Evolutionary conservation across 2,329 filamentous ascomycete species (phyloP).

Genomic region (Nigrospora osmanthi): DNA sequence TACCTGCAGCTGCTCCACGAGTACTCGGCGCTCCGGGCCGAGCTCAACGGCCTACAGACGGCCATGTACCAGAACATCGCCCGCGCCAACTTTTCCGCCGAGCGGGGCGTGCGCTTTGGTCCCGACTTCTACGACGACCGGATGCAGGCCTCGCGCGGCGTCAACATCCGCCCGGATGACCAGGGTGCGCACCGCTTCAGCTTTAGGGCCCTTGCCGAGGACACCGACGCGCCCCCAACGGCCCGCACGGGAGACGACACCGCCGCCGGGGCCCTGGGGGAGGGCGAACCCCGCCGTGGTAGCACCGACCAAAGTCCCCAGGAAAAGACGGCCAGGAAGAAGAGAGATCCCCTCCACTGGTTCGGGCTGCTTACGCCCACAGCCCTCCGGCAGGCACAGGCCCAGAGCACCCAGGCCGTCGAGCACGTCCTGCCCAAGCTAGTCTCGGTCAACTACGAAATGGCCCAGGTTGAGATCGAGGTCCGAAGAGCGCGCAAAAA

Average conservation of each 20-base stretch:
- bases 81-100: slow-evolving; percentile 68
- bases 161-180: slow-evolving; percentile 21
- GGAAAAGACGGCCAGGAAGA: slow-evolving; percentile 7
- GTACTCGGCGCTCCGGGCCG: slow-evolving; percentile 52
- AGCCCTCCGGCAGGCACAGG: slow-evolving; percentile 50
- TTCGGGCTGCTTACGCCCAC: slow-evolving; percentile 47
- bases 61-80: slow-evolving; percentile 54
- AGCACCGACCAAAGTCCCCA: slow-evolving; percentile 1
- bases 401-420: slow-evolving; percentile 45
- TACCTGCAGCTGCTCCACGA: slow-evolving; percentile 61
- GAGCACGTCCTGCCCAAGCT: slow-evolving; percentile 50
- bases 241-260: slow-evolving; percentile 1
- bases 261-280: slow-evolving; percentile 3
- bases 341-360: slow-evolving; percentile 49
- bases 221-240: no score
- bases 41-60: slow-evolving; percentile 46
- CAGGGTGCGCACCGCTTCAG: background rate
- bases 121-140: slow-evolving; percentile 65
- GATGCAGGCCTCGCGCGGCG: slow-evolving; percentile 52
- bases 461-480: slow-evolving; percentile 60
- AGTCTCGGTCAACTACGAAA: slow-evolving; percentile 47
- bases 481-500: slow-evolving; percentile 55
- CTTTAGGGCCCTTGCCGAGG: no score
- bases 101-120: slow-evolving; percentile 57
- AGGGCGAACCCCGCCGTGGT: slow-evolving; percentile 1